Percentiles rank a stretch among this genome's conserved stretches.
Evolutionary conservation across 208 protist species (phyloP).

Genomic region (Naegleria fowleri): DNA sequence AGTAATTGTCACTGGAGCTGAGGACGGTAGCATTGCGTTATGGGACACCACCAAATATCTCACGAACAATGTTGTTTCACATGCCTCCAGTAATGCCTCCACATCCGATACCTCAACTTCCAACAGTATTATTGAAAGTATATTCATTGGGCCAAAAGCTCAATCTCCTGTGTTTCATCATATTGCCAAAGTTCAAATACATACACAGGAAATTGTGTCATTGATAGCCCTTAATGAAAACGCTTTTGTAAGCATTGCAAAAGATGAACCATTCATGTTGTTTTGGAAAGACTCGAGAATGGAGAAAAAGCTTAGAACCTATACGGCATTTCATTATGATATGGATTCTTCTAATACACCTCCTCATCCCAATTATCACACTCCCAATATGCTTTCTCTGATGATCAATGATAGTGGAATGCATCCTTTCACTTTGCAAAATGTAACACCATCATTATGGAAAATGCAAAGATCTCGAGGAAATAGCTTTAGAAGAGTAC

Average conservation of each 20-base stretch:
- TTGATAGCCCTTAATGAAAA: not conserved
- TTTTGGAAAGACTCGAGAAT: not conserved
- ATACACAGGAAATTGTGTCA: not conserved
- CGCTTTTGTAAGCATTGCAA: not conserved
- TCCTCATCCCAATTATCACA: not conserved
- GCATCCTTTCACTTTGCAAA: not conserved
- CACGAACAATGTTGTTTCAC: not conserved
- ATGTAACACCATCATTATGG: not conserved
- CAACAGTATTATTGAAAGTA: not conserved
- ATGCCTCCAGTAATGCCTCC: not conserved
- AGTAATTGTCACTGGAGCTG: not conserved
- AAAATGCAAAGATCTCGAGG: not conserved
- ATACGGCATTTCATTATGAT: not conserved
- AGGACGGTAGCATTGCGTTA: not conserved
- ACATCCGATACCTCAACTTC: not conserved
- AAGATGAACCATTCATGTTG: not conserved
- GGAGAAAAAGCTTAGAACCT: not conserved
- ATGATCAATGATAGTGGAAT: not conserved
- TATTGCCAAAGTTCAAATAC: not conserved
- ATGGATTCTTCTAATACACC: not conserved
- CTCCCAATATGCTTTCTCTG: not conserved
- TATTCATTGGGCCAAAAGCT: not conserved
- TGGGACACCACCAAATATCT: not conserved
- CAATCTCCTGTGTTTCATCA: not conserved
- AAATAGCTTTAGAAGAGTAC: not conserved